phyloP scores from a whole-genome alignment of 73 alveolate species.

The Paramecium sonneborni region DNA sequence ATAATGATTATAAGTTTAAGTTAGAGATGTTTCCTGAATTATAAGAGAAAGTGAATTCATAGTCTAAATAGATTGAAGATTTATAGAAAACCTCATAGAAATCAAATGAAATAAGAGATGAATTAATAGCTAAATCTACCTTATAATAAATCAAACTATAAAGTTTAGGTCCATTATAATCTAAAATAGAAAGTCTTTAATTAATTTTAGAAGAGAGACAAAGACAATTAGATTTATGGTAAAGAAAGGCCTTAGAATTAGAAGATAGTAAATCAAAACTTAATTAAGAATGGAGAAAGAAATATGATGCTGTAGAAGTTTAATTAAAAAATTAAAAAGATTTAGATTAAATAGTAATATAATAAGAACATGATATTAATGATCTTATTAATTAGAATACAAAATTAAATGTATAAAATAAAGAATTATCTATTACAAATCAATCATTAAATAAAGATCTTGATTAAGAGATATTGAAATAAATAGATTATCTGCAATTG shows the following conservation, averaged over 20 bases:
- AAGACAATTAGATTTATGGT: neutral
- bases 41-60: neutral
- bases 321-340: neutral
- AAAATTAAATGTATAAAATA: neutral
- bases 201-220: neutral
- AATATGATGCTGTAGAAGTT: neutral
- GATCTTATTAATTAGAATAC: neutral
- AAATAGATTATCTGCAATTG: neutral
- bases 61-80: neutral
- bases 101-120: neutral
- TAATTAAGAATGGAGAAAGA: slow-evolving; percentile 42
- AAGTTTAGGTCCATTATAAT: neutral
- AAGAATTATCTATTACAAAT: neutral
- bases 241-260: neutral
- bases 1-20: neutral
- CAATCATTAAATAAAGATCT: neutral
- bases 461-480: slow-evolving; percentile 45
- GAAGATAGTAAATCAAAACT: neutral
- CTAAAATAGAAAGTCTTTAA: neutral
- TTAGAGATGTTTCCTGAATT: slow-evolving; percentile 17
- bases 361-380: slow-evolving; percentile 19
- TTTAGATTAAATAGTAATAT: neutral
- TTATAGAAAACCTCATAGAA: neutral
- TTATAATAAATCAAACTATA: neutral
- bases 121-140: neutral